These are phyloP conservation scores for Udeniomyces megalosporus DNA, from an alignment of 768 basidiomycete genomes.

Conservation along the genomic window DNA sequence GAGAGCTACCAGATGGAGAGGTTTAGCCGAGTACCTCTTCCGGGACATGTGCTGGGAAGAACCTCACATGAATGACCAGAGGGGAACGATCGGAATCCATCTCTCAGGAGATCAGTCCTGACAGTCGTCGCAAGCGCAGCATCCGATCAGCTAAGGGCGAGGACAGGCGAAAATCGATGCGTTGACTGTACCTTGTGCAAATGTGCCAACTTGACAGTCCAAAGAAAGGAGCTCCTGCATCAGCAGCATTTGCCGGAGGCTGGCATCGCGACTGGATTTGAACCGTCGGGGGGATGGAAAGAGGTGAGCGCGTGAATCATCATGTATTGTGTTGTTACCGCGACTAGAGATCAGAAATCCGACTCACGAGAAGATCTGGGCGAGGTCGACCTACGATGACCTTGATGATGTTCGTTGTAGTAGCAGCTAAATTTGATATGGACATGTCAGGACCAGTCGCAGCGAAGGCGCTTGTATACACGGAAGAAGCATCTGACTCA, in stretches of 20 bases:
- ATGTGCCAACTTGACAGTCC: conserved; percentile 55
- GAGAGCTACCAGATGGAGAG: conserved; percentile 34
- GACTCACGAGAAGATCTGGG: conserved; percentile 35
- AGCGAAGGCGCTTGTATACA: not conserved
- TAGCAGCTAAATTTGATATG: conserved; percentile 14
- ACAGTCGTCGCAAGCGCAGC: too few species aligned
- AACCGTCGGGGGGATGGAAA: too few species aligned
- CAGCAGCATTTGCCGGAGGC: not conserved
- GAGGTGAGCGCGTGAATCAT: too few species aligned
- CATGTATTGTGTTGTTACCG: too few species aligned
- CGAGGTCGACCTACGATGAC: conserved; percentile 65
- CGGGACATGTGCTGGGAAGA: too few species aligned
- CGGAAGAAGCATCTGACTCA: not conserved
- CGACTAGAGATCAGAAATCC: too few species aligned
- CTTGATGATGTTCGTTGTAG: conserved; percentile 32
- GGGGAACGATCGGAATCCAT: not conserved
- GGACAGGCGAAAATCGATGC: too few species aligned
- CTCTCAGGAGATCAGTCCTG: conserved; percentile 34
- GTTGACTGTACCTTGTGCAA: too few species aligned
- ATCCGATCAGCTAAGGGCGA: too few species aligned
- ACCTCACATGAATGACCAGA: not conserved
- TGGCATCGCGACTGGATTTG: conserved; percentile 38
- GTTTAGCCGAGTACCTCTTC: not conserved
- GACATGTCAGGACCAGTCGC: conserved; percentile 49
- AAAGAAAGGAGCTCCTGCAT: conserved; percentile 43